Evolutionary conservation across 805 yeast genomes (phyloP).

Genomic region (Lipomyces chichibuensis): DNA sequence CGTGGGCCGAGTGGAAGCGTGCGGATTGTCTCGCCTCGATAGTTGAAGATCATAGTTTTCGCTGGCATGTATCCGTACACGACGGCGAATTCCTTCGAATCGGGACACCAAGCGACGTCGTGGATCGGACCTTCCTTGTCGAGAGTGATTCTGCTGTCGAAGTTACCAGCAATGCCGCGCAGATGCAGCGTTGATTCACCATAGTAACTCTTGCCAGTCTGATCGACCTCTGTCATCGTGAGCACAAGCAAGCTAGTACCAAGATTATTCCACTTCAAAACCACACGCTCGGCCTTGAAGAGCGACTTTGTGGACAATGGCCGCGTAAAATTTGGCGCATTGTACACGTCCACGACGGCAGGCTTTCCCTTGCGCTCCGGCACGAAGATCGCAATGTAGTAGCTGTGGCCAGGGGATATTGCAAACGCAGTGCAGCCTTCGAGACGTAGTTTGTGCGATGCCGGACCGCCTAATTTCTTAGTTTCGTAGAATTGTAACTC

Average conservation of each 20-base stretch:
- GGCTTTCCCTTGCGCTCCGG: slow-evolving; percentile 90
- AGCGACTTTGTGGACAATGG: slow-evolving; percentile 86
- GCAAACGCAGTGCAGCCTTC: slow-evolving; percentile 63
- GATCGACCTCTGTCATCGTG: slow-evolving; percentile 94
- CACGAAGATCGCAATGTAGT: slow-evolving; percentile 85
- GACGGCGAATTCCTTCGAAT: slow-evolving; percentile 95
- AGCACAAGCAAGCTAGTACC: slow-evolving; percentile 94
- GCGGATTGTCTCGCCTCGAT: slow-evolving; percentile 85
- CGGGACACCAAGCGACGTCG: slow-evolving; percentile 96
- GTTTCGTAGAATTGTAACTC: slow-evolving; percentile 73
- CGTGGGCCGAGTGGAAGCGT: slow-evolving; percentile 84
- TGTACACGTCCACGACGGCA: slow-evolving; percentile 81
- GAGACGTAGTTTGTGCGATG: slow-evolving; percentile 60
- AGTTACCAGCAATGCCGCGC: slow-evolving; percentile 88
- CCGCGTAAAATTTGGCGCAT: slow-evolving; percentile 70
- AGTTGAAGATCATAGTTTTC: slow-evolving; percentile 89
- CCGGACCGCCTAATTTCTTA: slow-evolving; percentile 46
- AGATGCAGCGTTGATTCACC: slow-evolving; percentile 94
- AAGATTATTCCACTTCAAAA: slow-evolving; percentile 86
- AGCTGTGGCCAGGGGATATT: slow-evolving; percentile 84
- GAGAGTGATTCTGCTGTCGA: slow-evolving; percentile 83
- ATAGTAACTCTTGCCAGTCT: slow-evolving; percentile 89
- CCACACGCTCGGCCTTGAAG: slow-evolving; percentile 94
- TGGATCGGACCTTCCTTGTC: slow-evolving; percentile 96
- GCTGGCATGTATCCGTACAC: slow-evolving; percentile 98